Percentiles rank a stretch among this genome's conserved stretches.
Evolutionary conservation across 352 stramenopile genomes (phyloP).

Genomic region (Blastocystis sp.): DNA sequence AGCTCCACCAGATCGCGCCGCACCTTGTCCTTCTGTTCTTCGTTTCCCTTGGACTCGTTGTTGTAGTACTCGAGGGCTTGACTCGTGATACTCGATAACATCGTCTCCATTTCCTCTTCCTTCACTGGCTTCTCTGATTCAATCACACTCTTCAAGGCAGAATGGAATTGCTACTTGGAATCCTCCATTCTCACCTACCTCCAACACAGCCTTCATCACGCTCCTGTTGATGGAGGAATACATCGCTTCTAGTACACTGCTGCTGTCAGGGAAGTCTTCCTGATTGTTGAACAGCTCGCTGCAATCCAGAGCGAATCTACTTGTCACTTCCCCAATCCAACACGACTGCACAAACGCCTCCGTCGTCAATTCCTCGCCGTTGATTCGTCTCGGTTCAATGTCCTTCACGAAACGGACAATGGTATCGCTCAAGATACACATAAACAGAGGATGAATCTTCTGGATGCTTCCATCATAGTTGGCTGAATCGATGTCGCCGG

Average conservation of each 20-base stretch:
- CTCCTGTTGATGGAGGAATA: not conserved
- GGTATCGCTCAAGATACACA: not conserved
- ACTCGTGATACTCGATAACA: too few species aligned
- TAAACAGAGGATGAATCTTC: not conserved
- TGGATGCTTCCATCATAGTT: not conserved
- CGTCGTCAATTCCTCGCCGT: not conserved
- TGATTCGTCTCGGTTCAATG: not conserved
- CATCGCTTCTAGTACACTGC: not conserved
- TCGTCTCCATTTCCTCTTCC: not conserved
- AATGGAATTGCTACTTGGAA: too few species aligned
- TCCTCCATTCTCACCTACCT: not conserved
- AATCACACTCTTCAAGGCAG: too few species aligned
- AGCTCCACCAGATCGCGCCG: too few species aligned
- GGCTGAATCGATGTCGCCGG: not conserved
- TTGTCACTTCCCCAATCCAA: not conserved
- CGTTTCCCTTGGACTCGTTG: too few species aligned
- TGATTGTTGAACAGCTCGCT: not conserved
- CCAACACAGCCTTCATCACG: not conserved
- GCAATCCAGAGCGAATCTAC: not conserved
- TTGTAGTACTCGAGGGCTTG: too few species aligned
- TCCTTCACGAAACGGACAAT: not conserved
- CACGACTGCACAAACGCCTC: not conserved
- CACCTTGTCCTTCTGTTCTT: too few species aligned
- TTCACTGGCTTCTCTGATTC: not conserved
- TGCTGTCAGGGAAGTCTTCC: not conserved